phyloP scores from a whole-genome alignment of 345 rosid genomes.

The Nasturtium officinale region DNA sequence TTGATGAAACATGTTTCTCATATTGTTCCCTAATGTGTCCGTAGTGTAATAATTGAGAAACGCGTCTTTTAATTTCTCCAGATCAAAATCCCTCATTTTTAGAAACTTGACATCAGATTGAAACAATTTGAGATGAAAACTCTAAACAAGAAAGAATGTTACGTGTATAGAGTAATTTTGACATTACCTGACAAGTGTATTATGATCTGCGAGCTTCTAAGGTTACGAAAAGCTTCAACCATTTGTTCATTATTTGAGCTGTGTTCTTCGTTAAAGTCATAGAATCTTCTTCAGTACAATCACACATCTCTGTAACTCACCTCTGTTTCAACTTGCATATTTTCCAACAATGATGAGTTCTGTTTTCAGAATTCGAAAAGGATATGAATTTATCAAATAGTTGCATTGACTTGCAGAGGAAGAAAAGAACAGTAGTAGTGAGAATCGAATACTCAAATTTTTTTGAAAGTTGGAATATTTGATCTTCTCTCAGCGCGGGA shows the following conservation, averaged over 20 bases:
- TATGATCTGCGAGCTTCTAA: neutral
- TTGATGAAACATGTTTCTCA: conserved; percentile 64
- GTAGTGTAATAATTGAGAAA: conserved; percentile 22
- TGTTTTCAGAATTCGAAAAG: neutral
- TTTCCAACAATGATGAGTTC: conserved; percentile 1
- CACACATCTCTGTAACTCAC: conserved; percentile 9
- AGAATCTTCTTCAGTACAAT: neutral
- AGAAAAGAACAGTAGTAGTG: neutral
- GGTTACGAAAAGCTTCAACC: conserved; percentile 40
- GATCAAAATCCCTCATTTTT: conserved; percentile 33
- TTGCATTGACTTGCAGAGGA: conserved; percentile 2
- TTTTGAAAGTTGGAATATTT: conserved; percentile 12
- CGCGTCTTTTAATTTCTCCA: conserved; percentile 30
- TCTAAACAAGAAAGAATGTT: neutral
- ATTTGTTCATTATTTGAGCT: conserved; percentile 1
- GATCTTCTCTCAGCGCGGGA: conserved; percentile 39
- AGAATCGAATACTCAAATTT: conserved; percentile 19
- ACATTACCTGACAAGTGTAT: conserved; percentile 26
- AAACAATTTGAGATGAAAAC: neutral
- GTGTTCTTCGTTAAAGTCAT: neutral
- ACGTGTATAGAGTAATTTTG: neutral
- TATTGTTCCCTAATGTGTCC: conserved; percentile 88
- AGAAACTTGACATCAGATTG: conserved; percentile 21
- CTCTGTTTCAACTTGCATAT: conserved; percentile 34
- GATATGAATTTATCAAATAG: neutral